Conservation (phyloP, 192 early-diverging fungal genomes). For the Gigaspora rosea region DNA sequence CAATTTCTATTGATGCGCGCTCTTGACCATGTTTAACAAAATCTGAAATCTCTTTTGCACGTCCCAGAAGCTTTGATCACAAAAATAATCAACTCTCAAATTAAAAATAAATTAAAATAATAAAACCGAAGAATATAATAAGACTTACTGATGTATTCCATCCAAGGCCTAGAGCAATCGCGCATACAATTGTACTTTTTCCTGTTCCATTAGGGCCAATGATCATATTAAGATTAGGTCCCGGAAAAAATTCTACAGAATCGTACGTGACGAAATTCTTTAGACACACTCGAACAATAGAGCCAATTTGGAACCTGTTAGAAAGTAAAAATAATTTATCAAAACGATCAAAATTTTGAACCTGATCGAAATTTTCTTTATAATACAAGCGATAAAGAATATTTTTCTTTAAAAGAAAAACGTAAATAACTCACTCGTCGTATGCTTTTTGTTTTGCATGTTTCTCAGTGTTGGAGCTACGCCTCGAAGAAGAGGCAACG, state of each 20-base stretch:
- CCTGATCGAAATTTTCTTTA: no score
- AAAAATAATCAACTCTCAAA: not conserved
- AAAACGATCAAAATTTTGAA: no score
- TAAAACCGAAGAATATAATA: slow-evolving; percentile 22
- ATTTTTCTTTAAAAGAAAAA: no score
- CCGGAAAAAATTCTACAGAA: slow-evolving; percentile 78
- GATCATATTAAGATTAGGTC: slow-evolving; percentile 97
- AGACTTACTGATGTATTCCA: slow-evolving; percentile 60
- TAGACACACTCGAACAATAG: slow-evolving; percentile 74
- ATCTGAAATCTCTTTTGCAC: slow-evolving; percentile 87
- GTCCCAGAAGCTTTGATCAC: slow-evolving; percentile 65
- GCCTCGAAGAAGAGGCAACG: no score
- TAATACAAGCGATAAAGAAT: no score
- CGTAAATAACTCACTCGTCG: no score
- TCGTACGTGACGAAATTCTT: slow-evolving; percentile 98
- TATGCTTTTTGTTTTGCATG: no score
- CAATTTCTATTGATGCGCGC: slow-evolving; percentile 82
- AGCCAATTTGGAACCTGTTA: slow-evolving; percentile 57
- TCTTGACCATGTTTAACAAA: slow-evolving; percentile 90
- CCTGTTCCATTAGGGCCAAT: slow-evolving; percentile 97
- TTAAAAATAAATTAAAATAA: not conserved
- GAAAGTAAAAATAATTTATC: no score
- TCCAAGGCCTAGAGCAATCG: slow-evolving; percentile 91
- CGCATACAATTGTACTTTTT: slow-evolving; percentile 94
- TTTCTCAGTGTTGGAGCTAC: no score